Evolutionary conservation across 176 grass and related monocot genomes (phyloP), one percentile per base, ranked within the genome.

Genomic region (Triticum urartu): DNA sequence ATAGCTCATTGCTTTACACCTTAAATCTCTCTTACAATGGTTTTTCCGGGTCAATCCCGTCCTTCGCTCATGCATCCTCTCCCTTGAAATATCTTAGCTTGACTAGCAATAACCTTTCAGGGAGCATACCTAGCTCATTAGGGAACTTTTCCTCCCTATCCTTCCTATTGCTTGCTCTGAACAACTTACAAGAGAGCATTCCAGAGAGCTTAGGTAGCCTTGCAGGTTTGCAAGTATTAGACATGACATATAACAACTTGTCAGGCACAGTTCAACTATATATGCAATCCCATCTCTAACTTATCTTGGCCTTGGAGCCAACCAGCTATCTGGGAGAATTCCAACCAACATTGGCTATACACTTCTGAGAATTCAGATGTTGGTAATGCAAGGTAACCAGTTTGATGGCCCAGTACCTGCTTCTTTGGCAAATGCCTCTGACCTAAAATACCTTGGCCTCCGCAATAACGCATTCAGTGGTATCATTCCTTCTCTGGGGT

Each of bases 401-500:
- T 77, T 94, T 22, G 68, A 54, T 24, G 92, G 92, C 3, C 28
- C 79, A 15, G 65, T 94, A 4, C 92, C 89, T 15, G 2, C 24
- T 35, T 52, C 77, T 47, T 30, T 94, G 7, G 42, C 35, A 30
- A 89, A 89, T 38, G 78, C 87, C 26, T 85, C 48, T 2, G 52
- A 75, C 24, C 38, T 91, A 3, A 12, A 50, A 30, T 68, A 0
- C 5, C 59, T 88, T 22, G 21, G 43, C 35, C 68, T 91, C 6
- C 11, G 39, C 0, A 11, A 7, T 4, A 88, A 91, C 59, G 7
- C 42, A 0, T 67, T 91, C 7, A 39, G 58, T 10, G 86, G 74
- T 8, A 36, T 80, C 4, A 42, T 91, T 35, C 89, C 89, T 60
- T 25, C 60, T 9, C 15, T 84, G 25, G 66, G 79, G 13, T 79